These are phyloP conservation scores for Suillus hirtellus DNA, from an alignment of 768 basidiomycete genomes.

Conservation along the genomic window DNA sequence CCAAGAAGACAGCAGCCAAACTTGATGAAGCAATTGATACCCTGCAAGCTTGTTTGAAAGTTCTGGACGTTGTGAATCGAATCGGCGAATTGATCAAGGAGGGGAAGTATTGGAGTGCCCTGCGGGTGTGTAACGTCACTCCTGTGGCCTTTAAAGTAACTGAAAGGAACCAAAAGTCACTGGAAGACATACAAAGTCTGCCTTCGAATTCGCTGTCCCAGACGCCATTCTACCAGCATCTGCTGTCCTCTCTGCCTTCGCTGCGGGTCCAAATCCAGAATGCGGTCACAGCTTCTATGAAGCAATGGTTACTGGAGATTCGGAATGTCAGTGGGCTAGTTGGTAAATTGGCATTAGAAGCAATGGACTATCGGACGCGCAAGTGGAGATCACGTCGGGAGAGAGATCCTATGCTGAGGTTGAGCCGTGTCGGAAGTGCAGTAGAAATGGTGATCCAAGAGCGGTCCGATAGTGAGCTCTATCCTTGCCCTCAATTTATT, in stretches of 20 bases:
- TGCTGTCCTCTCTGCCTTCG: slow-evolving; percentile 90
- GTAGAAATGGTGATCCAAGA: slow-evolving; percentile 92
- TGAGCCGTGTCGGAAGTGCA: slow-evolving; percentile 83
- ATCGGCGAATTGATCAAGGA: slow-evolving; percentile 92
- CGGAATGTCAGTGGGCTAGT: slow-evolving; percentile 85
- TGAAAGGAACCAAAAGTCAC: slow-evolving; percentile 63
- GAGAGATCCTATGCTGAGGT: slow-evolving; percentile 75
- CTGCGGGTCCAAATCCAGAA: slow-evolving; percentile 87
- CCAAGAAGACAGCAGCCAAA: slow-evolving; percentile 90
- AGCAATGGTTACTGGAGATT: slow-evolving; percentile 96
- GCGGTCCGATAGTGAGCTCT: slow-evolving; percentile 84
- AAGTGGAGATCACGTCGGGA: slow-evolving; percentile 85
- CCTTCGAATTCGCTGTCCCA: slow-evolving; percentile 86
- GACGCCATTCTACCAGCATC: slow-evolving; percentile 90
- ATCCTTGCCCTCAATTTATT: not conserved
- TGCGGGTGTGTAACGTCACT: slow-evolving; percentile 86
- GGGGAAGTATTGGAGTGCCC: slow-evolving; percentile 94
- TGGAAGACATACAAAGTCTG: slow-evolving; percentile 93
- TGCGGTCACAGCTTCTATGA: slow-evolving; percentile 91
- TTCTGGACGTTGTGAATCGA: slow-evolving; percentile 89
- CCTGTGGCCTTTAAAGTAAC: slow-evolving; percentile 88
- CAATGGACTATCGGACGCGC: slow-evolving; percentile 81
- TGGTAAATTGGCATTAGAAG: slow-evolving; percentile 83
- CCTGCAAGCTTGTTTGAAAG: slow-evolving; percentile 86
- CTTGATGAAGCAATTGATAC: slow-evolving; percentile 97